Evolutionary conservation across 2,329 filamentous ascomycete species (phyloP), one percentile per base, ranked within the genome.

Genomic region (Aspergillus fumigatus): DNA sequence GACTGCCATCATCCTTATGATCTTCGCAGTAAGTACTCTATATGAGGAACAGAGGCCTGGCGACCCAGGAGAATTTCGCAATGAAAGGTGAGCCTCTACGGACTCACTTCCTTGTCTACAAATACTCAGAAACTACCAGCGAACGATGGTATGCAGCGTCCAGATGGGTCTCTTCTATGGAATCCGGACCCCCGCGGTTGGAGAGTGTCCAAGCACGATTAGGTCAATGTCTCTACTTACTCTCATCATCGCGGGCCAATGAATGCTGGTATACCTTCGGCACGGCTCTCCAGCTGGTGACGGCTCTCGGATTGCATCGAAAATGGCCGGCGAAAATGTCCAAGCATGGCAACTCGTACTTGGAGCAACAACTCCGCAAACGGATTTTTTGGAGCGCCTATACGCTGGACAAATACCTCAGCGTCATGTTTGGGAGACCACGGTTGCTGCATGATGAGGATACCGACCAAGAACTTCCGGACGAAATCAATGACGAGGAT

Each of bases 321-420:
- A 73, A 67, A 58, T 62, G 61, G 41, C 60, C 67, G 0, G 62
- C 61, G 4, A 70, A 69, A 47, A 48, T 63, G 9, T 67, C 63
- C 10, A 69, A 70, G 25, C 69, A 67, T 8, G 65, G 67, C 9
- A 65, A 61, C 17, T 65, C 65, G 2, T 70, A 70, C 50, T 57
- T 76, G 17, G 70, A 75, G n/a, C 60, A 69, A 41, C 82, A 87
- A 57, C 81, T 82, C 45, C 77, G 81, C 1, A 82, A 82, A 55
- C 75, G 84, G 7, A 78, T 84, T 0, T 87, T 88, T 52, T 87
- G 85, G 85, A 80, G 80, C 3, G 80, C 82, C 0, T 88, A 87
- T 62, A 82, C 80, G 0, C 70, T 87, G 1, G 84, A 88, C 64
- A 84, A 82, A 51, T 87, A 87, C 55, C 72, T 88, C 1, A 82